These are phyloP conservation scores for Globisporangium spinosum DNA, from an alignment of 352 stramenopile species.

Conservation along the genomic window DNA sequence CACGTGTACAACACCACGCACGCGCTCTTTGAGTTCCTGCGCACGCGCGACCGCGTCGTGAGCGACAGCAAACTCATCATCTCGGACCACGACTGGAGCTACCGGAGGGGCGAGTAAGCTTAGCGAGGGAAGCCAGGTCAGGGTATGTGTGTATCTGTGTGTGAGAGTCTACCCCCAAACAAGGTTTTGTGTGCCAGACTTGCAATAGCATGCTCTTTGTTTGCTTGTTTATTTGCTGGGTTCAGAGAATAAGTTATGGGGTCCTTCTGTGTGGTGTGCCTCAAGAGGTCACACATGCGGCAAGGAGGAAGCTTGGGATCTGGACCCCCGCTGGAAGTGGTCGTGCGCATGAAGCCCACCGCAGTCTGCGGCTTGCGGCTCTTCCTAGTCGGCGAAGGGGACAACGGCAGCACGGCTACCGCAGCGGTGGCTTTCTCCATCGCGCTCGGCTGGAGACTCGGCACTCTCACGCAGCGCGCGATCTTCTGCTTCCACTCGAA, in stretches of 20 bases:
- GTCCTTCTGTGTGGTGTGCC: not conserved
- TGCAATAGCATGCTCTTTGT: not conserved
- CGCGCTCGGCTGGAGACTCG: constrained; percentile 44
- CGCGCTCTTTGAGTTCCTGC: constrained; percentile 38
- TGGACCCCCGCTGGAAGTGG: constrained; percentile 5
- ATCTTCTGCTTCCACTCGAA: constrained; percentile 37
- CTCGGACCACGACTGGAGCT: constrained; percentile 33
- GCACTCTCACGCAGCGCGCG: constrained; percentile 48
- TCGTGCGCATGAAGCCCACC: constrained; percentile 17
- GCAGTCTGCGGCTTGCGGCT: constrained; percentile 15
- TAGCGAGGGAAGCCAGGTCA: not conserved
- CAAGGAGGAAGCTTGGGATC: constrained; percentile 9
- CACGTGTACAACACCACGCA: constrained; percentile 40
- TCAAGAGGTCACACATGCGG: constrained; percentile 16
- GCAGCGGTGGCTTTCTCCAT: constrained; percentile 48
- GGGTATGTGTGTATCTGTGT: not conserved
- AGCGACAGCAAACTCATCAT: constrained; percentile 34
- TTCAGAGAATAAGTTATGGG: not conserved
- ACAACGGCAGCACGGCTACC: not conserved
- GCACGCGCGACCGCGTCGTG: constrained; percentile 24
- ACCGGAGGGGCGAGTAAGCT: constrained; percentile 12
- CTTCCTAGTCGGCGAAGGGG: constrained; percentile 18
- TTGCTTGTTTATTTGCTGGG: not conserved
- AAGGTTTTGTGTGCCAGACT: not conserved
- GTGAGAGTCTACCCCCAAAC: not conserved